A percentile compares a stretch with the other conserved stretches of the same genome.
Evolutionary conservation across 495 filamentous ascomycete genomes (phyloP).

Genomic region (Podospora fimiseda): DNA sequence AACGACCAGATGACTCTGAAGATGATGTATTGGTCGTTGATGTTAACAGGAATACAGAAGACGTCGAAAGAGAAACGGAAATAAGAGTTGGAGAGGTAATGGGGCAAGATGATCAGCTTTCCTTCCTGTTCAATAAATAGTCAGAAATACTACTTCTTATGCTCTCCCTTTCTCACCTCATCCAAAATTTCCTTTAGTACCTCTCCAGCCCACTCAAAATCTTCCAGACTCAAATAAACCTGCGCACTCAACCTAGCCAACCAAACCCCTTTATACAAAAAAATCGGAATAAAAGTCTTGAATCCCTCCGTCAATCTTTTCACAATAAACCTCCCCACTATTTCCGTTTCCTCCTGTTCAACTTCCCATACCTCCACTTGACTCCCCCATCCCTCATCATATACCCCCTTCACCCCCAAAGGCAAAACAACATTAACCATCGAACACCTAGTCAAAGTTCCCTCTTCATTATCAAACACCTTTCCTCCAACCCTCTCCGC

Average conservation of each 20-base stretch:
- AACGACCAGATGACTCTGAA: slow-evolving; percentile 13
- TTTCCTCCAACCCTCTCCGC: slow-evolving; percentile 62
- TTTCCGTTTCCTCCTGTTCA: slow-evolving; percentile 24
- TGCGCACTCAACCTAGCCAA: slow-evolving; percentile 75
- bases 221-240: slow-evolving; percentile 67
- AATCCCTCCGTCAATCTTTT: slow-evolving; percentile 50
- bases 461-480: slow-evolving; percentile 55
- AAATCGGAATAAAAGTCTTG: slow-evolving; percentile 63
- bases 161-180: slow-evolving; percentile 52
- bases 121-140: slow-evolving; percentile 2
- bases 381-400: slow-evolving; percentile 20
- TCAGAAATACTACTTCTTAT: slow-evolving; percentile 13
- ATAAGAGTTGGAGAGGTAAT: slow-evolving; percentile 11
- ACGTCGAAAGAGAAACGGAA: slow-evolving; percentile 9
- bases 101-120: slow-evolving; percentile 14
- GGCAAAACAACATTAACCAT: slow-evolving; percentile 75
- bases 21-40: slow-evolving; percentile 17
- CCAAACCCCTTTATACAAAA: slow-evolving; percentile 49
- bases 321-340: slow-evolving; percentile 52
- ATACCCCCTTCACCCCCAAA: slow-evolving; percentile 28
- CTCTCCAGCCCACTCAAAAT: slow-evolving; percentile 67
- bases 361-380: slow-evolving; percentile 28
- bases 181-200: slow-evolving; percentile 56
- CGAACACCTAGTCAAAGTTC: slow-evolving; percentile 38
- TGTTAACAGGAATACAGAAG: slow-evolving; percentile 8